Percentiles rank a stretch among this genome's conserved stretches.
These are phyloP conservation scores for Cordyceps cicadae DNA, from an alignment of 2,329 filamentous ascomycete species.

Conservation along the genomic window DNA sequence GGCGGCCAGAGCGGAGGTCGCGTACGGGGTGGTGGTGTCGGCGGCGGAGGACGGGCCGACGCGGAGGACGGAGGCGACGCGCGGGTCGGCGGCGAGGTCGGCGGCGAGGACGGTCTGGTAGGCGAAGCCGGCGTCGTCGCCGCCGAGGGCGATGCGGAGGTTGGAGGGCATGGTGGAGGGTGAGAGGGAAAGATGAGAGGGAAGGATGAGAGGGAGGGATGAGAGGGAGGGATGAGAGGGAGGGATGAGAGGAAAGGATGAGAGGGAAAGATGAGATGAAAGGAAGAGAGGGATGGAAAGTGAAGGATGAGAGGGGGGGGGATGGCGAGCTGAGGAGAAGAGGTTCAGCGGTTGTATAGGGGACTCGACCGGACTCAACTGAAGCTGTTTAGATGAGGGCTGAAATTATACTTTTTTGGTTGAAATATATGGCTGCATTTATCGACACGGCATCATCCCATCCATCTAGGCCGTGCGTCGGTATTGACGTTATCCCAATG, in stretches of 20 bases:
- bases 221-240: too few species aligned
- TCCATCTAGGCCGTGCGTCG: background rate
- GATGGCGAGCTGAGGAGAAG: too few species aligned
- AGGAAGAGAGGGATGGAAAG: too few species aligned
- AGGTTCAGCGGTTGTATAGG: background rate
- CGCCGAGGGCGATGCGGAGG: background rate
- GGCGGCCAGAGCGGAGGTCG: too few species aligned
- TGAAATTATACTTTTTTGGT: background rate
- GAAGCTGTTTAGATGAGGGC: background rate
- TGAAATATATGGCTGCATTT: background rate
- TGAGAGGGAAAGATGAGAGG: background rate
- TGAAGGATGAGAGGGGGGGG: background rate
- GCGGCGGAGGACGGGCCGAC: slow-evolving; percentile 57
- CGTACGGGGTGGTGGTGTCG: slow-evolving; percentile 78
- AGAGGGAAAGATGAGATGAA: too few species aligned
- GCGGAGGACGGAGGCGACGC: slow-evolving; percentile 61
- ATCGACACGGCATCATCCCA: background rate
- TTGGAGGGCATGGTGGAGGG: background rate
- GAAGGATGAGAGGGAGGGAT: background rate
- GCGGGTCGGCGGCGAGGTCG: slow-evolving; percentile 58
- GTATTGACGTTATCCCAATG: background rate
- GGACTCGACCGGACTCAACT: too few species aligned
- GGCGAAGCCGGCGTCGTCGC: slow-evolving; percentile 56
- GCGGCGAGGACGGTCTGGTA: slow-evolving; percentile 74
- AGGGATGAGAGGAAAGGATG: too few species aligned